Evolutionary conservation across 2,329 filamentous ascomycete genomes (phyloP).

Genomic region (Colletotrichum eremochloae): DNA sequence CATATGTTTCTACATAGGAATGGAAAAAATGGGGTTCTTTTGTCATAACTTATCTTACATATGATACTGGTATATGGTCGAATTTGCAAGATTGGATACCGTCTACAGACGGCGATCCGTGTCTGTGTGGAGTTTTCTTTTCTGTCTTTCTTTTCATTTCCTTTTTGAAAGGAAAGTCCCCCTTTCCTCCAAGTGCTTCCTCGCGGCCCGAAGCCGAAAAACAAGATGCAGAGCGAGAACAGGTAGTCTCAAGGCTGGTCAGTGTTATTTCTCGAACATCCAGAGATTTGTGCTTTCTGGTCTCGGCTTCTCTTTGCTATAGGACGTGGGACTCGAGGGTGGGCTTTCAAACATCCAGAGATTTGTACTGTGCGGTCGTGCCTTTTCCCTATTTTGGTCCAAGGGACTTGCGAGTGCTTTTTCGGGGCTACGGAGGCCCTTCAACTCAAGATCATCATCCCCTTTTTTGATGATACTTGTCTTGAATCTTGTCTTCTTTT

Average conservation of each 20-base stretch:
- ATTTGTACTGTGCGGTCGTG: slow-evolving; percentile 7
- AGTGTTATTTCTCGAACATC: slow-evolving; percentile 6
- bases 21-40: background rate
- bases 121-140: background rate
- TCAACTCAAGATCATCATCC: slow-evolving; percentile 4
- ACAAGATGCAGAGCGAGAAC: background rate
- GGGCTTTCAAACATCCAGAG: slow-evolving; percentile 21
- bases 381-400: background rate
- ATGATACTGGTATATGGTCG: background rate
- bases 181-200: background rate
- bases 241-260: no score
- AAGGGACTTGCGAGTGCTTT: background rate
- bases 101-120: background rate
- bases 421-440: background rate
- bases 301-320: background rate
- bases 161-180: background rate
- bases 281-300: slow-evolving; percentile 13
- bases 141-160: no score
- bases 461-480: slow-evolving; percentile 6
- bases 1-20: accelerated
- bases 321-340: background rate
- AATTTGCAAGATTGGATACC: background rate
- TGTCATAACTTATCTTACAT: slow-evolving; percentile 4
- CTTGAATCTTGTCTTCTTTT: slow-evolving; percentile 13
- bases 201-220: accelerated